phyloP scores from a whole-genome alignment of 2,329 filamentous ascomycete species.

The Magnaporthiopsis incrustans region DNA sequence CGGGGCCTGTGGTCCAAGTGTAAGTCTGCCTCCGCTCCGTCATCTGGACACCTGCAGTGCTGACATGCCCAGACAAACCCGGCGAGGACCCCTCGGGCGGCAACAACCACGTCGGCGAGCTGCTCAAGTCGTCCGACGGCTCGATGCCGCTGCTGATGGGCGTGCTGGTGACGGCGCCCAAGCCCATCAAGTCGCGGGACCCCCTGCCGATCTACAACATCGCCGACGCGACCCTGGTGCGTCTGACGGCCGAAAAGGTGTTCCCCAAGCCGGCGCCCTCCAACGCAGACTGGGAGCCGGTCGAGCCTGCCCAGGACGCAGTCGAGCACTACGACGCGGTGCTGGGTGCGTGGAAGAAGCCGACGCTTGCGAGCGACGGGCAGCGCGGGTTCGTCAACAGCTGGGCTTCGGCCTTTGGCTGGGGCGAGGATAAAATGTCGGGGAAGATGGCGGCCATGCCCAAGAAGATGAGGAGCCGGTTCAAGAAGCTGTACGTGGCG shows the following conservation, averaged over 20 bases:
- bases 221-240: not conserved
- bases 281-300: not conserved
- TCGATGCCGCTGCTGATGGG: slow-evolving; percentile 2
- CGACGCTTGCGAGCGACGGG: not conserved
- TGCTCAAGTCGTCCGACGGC: not conserved
- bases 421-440: not conserved
- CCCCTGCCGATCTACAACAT: not conserved
- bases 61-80: not conserved
- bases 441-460: not conserved
- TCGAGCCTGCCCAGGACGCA: not conserved
- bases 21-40: not conserved
- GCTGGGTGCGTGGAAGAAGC: not conserved
- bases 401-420: not conserved
- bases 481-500: not conserved
- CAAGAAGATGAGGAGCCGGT: not conserved
- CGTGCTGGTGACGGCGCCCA: slow-evolving; percentile 1
- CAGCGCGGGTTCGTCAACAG: not conserved
- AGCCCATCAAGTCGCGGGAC: not conserved
- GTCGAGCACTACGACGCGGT: not conserved
- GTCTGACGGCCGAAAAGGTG: not conserved
- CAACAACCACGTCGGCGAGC: slow-evolving; percentile 1
- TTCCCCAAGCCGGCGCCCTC: not conserved
- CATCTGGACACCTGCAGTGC: too few species aligned
- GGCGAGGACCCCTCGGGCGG: not conserved
- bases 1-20: slow-evolving; percentile 1